These are phyloP conservation scores for Cladosporium velox DNA, from an alignment of 2,329 filamentous ascomycete species.

Conservation along the genomic window DNA sequence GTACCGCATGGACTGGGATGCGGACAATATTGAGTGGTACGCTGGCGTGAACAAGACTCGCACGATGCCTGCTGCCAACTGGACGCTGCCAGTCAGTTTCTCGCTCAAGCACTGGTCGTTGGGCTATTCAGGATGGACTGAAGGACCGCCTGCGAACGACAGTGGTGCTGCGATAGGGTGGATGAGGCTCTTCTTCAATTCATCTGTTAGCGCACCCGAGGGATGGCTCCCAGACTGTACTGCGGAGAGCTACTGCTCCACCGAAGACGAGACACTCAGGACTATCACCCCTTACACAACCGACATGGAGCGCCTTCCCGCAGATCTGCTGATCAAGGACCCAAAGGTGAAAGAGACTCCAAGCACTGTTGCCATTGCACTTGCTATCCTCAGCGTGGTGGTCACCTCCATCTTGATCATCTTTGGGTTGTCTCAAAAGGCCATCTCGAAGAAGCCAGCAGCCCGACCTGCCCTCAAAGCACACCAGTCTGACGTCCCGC, in stretches of 20 bases:
- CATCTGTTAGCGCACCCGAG: constrained; percentile 42
- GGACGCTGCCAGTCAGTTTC: constrained; percentile 42
- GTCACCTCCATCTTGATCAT: constrained; percentile 15
- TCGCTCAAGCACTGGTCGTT: constrained; percentile 53
- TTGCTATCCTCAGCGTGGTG: constrained; percentile 17
- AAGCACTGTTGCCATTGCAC: constrained; percentile 15
- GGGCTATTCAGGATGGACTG: constrained; percentile 48
- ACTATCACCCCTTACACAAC: constrained; percentile 23
- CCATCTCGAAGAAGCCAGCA: constrained; percentile 13
- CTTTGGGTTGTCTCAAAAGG: constrained; percentile 12
- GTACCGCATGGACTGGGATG: constrained; percentile 52
- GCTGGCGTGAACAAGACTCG: constrained; percentile 39
- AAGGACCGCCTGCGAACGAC: constrained; percentile 46
- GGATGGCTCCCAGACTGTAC: constrained; percentile 24
- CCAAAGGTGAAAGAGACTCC: constrained; percentile 3
- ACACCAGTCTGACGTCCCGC: constrained; percentile 17
- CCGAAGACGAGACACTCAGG: constrained; percentile 33
- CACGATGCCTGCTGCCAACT: constrained; percentile 15
- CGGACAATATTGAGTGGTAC: constrained; percentile 46
- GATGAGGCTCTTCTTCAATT: constrained; percentile 55
- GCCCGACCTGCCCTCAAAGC: constrained; percentile 13
- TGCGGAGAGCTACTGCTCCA: constrained; percentile 27
- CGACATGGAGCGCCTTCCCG: constrained; percentile 15
- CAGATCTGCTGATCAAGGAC: constrained; percentile 6
- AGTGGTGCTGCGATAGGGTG: constrained; percentile 48